A percentile compares a stretch with the other conserved stretches of the same genome.
phyloP scores from a whole-genome alignment of 768 basidiomycete genomes.

The Tremella fuciformis region DNA sequence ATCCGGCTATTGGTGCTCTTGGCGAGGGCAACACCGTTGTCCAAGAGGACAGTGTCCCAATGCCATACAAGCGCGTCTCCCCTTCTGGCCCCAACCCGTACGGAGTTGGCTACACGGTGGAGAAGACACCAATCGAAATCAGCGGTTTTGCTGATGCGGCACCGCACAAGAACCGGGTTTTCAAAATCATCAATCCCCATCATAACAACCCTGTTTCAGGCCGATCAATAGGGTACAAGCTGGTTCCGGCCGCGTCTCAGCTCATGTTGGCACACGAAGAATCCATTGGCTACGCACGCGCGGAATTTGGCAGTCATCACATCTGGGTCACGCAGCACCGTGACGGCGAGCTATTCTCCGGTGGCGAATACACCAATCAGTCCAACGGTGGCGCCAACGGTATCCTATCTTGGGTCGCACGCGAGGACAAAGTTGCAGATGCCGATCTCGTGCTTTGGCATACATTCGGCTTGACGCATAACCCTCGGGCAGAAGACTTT shows the following conservation, averaged over 20 bases:
- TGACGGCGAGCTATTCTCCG: slow-evolving; percentile 29
- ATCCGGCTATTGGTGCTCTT: slow-evolving; percentile 23
- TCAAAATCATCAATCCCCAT: slow-evolving; percentile 30
- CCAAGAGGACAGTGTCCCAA: slow-evolving; percentile 21
- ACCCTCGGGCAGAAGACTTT: slow-evolving; percentile 28
- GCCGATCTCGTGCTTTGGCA: slow-evolving; percentile 25
- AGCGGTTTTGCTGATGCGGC: slow-evolving; percentile 15
- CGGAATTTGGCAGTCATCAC: slow-evolving; percentile 26
- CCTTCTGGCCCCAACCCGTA: slow-evolving; percentile 9
- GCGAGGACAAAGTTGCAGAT: slow-evolving; percentile 22
- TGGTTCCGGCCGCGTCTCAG: slow-evolving; percentile 22
- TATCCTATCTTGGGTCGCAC: slow-evolving; percentile 25
- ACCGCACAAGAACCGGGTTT: slow-evolving; percentile 18
- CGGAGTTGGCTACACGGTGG: slow-evolving; percentile 15
- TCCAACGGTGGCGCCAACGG: slow-evolving; percentile 21
- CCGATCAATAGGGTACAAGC: slow-evolving; percentile 31
- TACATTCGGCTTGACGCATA: slow-evolving; percentile 32
- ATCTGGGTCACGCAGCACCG: slow-evolving; percentile 12
- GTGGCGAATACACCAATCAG: slow-evolving; percentile 28
- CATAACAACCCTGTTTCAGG: slow-evolving; percentile 16
- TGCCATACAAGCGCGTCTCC: not conserved
- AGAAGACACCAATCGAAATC: slow-evolving; percentile 16
- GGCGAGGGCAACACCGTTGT: slow-evolving; percentile 17
- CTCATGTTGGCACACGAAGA: slow-evolving; percentile 18
- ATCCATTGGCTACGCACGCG: slow-evolving; percentile 15